These are phyloP conservation scores for Amaranthus palmeri DNA, from an alignment of 148 eudicot genomes.

Conservation along the genomic window DNA sequence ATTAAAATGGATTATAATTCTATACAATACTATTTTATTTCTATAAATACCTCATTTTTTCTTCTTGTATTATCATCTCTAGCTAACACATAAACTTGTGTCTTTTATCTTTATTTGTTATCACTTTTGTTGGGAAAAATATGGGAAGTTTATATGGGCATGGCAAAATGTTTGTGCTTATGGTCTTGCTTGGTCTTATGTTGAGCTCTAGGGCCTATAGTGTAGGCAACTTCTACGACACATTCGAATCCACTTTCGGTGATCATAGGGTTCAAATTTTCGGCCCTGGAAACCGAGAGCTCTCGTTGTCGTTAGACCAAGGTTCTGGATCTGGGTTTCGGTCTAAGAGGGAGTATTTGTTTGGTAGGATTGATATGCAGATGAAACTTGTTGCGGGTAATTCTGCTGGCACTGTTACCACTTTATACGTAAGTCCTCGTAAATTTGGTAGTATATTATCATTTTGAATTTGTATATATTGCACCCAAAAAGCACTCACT, in stretches of 20 bases:
- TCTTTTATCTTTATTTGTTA: too few relatives aligned
- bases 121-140: not conserved
- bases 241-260: conserved; percentile 41
- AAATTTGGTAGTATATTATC: too few relatives aligned
- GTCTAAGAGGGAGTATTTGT: conserved; percentile 38
- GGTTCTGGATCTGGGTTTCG: conserved; percentile 42
- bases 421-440: conserved; percentile 34
- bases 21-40: too few relatives aligned
- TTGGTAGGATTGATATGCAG: conserved; percentile 47
- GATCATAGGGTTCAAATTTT: conserved; percentile 26
- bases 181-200: not conserved
- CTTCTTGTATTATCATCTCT: too few relatives aligned
- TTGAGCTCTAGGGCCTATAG: conserved; percentile 12
- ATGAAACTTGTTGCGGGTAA: conserved; percentile 40
- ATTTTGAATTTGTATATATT: too few relatives aligned
- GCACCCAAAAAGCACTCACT: too few relatives aligned
- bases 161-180: not conserved
- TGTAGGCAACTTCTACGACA: conserved; percentile 30
- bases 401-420: conserved; percentile 50
- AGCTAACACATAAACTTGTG: too few relatives aligned
- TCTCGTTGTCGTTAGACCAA: conserved; percentile 40
- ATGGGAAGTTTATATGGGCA: conserved; percentile 26
- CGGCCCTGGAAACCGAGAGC: conserved; percentile 13
- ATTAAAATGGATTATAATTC: too few relatives aligned
- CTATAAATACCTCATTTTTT: too few relatives aligned